Conservation (phyloP, 1,139 yeast species). For the Yarrowia galli region DNA sequence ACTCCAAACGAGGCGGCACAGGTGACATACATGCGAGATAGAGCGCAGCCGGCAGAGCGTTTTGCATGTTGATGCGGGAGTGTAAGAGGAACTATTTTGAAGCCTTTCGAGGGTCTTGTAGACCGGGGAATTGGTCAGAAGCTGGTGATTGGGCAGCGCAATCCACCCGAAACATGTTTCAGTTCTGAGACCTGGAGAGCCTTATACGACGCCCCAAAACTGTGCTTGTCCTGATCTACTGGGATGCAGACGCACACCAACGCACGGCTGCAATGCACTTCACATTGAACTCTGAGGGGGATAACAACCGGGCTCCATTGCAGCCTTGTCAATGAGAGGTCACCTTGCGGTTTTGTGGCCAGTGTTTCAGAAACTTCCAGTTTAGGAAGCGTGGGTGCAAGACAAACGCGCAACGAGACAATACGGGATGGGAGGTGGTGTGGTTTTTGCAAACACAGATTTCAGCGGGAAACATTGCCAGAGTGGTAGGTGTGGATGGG, state of each 20-base stretch:
- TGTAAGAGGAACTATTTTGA: too few relatives aligned
- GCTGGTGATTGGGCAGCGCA: too few relatives aligned
- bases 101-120: too few relatives aligned
- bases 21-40: background rate
- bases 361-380: constrained; percentile 5
- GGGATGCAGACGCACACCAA: background rate
- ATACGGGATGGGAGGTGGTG: background rate
- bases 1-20: background rate
- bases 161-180: too few relatives aligned
- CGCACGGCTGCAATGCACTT: background rate
- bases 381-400: background rate
- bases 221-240: background rate
- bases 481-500: background rate
- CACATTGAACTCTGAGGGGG: background rate
- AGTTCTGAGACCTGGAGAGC: too few relatives aligned
- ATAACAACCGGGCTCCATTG: background rate
- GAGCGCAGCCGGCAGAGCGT: too few relatives aligned
- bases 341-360: background rate
- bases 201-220: background rate
- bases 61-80: too few relatives aligned
- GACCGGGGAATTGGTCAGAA: too few relatives aligned
- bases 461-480: background rate
- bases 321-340: background rate
- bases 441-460: background rate
- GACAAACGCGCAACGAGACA: background rate